Percentiles rank a stretch among this genome's conserved stretches.
Conservation (phyloP, 306 rosid species). For the Castanopsis chinensis region DNA sequence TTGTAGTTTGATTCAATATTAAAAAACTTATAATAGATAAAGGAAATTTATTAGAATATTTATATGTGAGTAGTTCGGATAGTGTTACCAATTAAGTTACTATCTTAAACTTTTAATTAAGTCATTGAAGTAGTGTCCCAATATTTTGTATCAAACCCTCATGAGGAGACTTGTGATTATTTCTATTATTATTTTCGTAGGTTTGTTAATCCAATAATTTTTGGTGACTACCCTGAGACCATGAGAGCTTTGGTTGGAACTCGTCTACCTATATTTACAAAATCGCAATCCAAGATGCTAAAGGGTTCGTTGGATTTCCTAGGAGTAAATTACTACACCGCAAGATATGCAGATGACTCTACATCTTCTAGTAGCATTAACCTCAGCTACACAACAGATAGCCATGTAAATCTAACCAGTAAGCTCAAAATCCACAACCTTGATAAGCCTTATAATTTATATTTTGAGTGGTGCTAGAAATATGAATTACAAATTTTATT, state of each 20-base stretch:
- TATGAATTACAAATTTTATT: too few relatives aligned
- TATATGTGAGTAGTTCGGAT: too few relatives aligned
- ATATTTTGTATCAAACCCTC: not conserved
- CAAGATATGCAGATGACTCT: conserved; percentile 17
- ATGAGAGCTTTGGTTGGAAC: conserved; percentile 16
- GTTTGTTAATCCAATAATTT: conserved; percentile 20
- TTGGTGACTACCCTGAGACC: conserved; percentile 19
- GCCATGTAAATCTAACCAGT: conserved; percentile 30
- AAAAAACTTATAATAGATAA: too few relatives aligned
- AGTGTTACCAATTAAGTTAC: too few relatives aligned
- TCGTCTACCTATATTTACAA: conserved; percentile 27
- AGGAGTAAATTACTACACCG: conserved; percentile 29
- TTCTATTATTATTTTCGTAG: not conserved
- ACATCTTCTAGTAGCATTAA: not conserved
- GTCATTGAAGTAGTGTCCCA: not conserved
- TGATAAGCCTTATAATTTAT: not conserved
- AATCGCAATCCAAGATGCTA: conserved; percentile 5
- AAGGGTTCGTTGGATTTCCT: conserved; percentile 29
- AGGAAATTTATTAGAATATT: too few relatives aligned
- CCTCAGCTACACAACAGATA: conserved; percentile 31
- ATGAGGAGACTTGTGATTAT: not conserved
- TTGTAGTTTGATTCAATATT: too few relatives aligned
- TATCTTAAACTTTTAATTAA: too few relatives aligned
- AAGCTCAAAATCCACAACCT: conserved; percentile 14
- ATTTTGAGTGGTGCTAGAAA: too few relatives aligned